phyloP scores from a whole-genome alignment of 495 filamentous ascomycete species.

The Penicillium cataractarum region DNA sequence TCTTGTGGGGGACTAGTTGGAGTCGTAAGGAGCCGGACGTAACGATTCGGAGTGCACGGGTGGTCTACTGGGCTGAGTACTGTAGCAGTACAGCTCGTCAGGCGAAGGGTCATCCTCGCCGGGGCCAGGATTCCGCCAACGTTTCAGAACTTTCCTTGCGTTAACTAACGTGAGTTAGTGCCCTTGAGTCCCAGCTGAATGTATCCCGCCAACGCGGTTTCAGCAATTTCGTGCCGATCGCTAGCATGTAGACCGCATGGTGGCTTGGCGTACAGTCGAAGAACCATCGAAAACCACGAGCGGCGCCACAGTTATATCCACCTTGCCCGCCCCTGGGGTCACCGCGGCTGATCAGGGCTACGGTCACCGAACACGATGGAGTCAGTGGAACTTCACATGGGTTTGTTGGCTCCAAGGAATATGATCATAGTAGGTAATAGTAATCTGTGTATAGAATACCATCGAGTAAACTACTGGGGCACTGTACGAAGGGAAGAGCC shows the following conservation, averaged over 20 bases:
- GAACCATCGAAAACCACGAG: conserved; percentile 19
- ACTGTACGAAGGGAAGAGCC: neutral
- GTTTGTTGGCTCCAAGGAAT: neutral
- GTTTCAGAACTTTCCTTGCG: conserved; percentile 33
- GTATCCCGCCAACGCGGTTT: conserved; percentile 23
- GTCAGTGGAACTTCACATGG: neutral
- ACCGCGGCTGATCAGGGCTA: neutral
- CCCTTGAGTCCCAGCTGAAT: neutral
- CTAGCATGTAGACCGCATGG: conserved; percentile 22
- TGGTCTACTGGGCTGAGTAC: too few species aligned
- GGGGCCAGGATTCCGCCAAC: conserved; percentile 25
- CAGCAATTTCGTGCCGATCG: conserved; percentile 27
- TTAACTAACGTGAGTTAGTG: conserved; percentile 3
- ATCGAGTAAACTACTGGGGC: neutral
- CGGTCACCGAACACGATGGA: neutral
- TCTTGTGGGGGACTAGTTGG: neutral
- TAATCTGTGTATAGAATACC: neutral
- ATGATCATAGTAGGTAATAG: neutral
- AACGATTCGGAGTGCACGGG: neutral
- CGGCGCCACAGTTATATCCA: conserved; percentile 3
- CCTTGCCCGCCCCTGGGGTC: neutral
- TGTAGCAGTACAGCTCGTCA: neutral
- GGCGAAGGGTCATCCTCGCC: neutral
- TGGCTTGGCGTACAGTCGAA: conserved; percentile 22
- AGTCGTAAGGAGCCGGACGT: neutral